Percentiles rank a stretch among this genome's conserved stretches.
Evolutionary conservation across 352 stramenopile species (phyloP).

Genomic region (Globisporangium nagaii): DNA sequence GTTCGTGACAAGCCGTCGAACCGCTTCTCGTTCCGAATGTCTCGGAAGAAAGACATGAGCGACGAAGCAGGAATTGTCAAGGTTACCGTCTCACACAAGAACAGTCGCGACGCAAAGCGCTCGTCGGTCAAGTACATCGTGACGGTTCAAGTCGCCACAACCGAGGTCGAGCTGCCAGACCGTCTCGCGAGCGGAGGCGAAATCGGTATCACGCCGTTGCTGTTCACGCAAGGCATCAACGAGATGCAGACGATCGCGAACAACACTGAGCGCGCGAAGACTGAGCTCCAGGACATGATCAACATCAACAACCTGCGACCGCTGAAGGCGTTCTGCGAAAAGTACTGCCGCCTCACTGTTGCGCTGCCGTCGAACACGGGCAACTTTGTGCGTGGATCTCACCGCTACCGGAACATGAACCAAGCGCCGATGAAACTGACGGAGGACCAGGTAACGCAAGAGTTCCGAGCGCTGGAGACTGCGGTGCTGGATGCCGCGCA

Average conservation of each 20-base stretch:
- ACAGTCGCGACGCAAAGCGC: slow-evolving; percentile 33
- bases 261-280: slow-evolving; percentile 85
- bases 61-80: slow-evolving; percentile 78
- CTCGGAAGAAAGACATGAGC: slow-evolving; percentile 65
- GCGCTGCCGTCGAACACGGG: slow-evolving; percentile 39
- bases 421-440: slow-evolving; percentile 47
- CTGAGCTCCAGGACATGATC: slow-evolving; percentile 86
- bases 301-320: slow-evolving; percentile 84
- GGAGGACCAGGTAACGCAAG: slow-evolving; percentile 65
- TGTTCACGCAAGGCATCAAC: slow-evolving; percentile 93
- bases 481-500: slow-evolving; percentile 71
- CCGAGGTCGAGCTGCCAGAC: slow-evolving; percentile 70
- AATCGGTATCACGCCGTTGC: slow-evolving; percentile 74
- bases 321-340: slow-evolving; percentile 79
- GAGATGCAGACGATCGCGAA: slow-evolving; percentile 94
- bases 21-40: slow-evolving; percentile 85
- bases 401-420: slow-evolving; percentile 57
- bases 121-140: slow-evolving; percentile 81
- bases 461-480: slow-evolving; percentile 58
- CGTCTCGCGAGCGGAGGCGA: slow-evolving; percentile 61
- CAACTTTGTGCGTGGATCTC: slow-evolving; percentile 16
- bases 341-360: slow-evolving; percentile 65
- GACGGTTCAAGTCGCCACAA: slow-evolving; percentile 73
- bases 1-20: slow-evolving; percentile 80
- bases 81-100: slow-evolving; percentile 66